Base-by-base conservation (phyloP, 331 rosid genomes). In the Acacia concinna region DNA sequence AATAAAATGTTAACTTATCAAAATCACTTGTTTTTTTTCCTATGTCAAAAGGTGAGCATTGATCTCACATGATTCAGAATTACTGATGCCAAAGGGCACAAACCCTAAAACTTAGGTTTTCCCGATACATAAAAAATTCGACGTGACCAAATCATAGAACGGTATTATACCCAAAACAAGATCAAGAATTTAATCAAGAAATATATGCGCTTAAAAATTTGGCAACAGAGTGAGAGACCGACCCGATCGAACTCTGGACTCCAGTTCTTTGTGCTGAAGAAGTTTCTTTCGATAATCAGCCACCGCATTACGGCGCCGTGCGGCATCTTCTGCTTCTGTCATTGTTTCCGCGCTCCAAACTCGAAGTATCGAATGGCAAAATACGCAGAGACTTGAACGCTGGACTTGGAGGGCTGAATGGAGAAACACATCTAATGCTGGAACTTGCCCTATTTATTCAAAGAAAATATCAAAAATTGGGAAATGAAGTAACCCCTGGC, bases 161-260 rank as follows among this genome's bases (percentile, higher is more conserved):
- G 17, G 46, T 9, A 13, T 41, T 20, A 41, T 10, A 67, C 21
- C 38, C 44, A 63, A 72, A 2, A 68, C 40, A 73, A 77, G 60
- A 12, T 38, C 71, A 78, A 6, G 68, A 43, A 60, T 5, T 28
- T 9, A 35, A 21, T 49, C 6, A 4, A 23, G 25, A 66, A 34
- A 64, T 1, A n/a, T 8, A 12, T n/a, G 43, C 43, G 32, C 8
- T 51, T 23, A 11, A 64, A 72, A 68, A 77, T 12, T 38, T 59
- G 59, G 68, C 3, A 7, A 6, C 1, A 54, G 56, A 13, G 1
- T 2, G 54, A 34, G 78, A 75, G 80, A 82, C 91, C 4, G 71
- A 96, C 99, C 94, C 43, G 97, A 84, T 84, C 97, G 94, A 13
- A 90, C 97, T 82, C 93, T 81, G 75, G 97, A 81, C 49, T 93